Evolutionary conservation across 148 eudicot species (phyloP), one percentile per base, ranked within the genome.

Genomic region (Camellia granthamiana): DNA sequence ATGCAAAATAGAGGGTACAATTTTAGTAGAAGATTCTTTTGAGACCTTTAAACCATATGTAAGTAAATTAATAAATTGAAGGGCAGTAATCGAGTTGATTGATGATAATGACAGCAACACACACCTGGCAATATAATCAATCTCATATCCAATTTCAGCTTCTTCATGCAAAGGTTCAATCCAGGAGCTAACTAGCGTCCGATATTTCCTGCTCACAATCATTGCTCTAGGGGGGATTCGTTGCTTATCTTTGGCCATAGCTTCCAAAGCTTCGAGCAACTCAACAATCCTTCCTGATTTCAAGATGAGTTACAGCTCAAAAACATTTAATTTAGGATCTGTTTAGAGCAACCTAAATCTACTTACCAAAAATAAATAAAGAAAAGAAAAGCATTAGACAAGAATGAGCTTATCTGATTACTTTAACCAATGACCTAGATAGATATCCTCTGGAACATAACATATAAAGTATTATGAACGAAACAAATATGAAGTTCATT

Each of bases 151-250:
- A 78, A 93, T 92, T 78, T 96, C 99, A 84, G 99, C 99, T 87
- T 96, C 99, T 80, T 94, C 98, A 77, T 93, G 97, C 87, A 96
- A 84, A 81, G 99, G 99, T 84, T 96, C 99, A 86, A 96, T 93
- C 99, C 99, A 96, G 65, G 99, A 96, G 85, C 99, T 93, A 79
- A 96, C 95, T 80, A 96, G 72, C 41, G 98, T 89, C 77, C 99
- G 89, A 82, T 96, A 96, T 79, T 96, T 96, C 83, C 83, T 91
- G 89, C 90, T 96, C 88, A 92, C 82, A 75, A 93, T 91, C 99
- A 96, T 96, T 79, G 99, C 99, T 86, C 99, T 89, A 42, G 95
- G 84, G 77, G 99, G 99, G 77, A 96, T 88, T 83, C 84, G 84
- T 81, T 90, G 97, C 71, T 92, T 89, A 83, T 96, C 99, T 78